Base-by-base conservation (phyloP, 192 early-diverging fungal genomes). In the Phlyctochytrium arcticum region DNA sequence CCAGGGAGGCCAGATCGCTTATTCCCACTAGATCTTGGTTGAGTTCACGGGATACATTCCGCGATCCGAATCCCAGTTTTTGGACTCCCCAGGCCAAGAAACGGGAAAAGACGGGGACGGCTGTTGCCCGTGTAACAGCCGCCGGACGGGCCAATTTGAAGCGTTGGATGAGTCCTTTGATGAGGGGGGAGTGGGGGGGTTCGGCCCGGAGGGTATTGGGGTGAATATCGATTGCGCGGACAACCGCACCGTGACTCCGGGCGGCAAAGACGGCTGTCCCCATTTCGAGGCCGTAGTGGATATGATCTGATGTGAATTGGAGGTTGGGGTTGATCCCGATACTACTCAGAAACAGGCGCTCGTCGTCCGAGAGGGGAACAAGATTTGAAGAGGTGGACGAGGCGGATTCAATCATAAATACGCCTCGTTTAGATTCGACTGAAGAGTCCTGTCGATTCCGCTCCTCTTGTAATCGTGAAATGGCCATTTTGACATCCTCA, bases 251-350 rank as follows among this genome's bases (percentile, higher is more conserved):
- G 42, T 47, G 39, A 9, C 19, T 23, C 36, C 31, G 29, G 27
- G 63, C 63, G 30, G 63, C 34, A 6, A 36, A 36, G 33, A 65
- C 36, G 8, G 63, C 63, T 42, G 33, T 54, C 6, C 54, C 63
- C 9, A 65, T 56, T 48, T 65, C 63, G 4, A 65, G 54, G 24
- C 63, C 63, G 29, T 65, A 65, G 21, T 54, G 54, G 36, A 54
- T 36, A 34, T 65, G 54, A 4, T 32, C 27, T 3, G 53, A 15
- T 7, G 51, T 39, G 19, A 65, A 26, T 21, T 65, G 63, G 21
- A 47, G 39, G 4, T 34, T 39, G 35, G 63, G 63, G 33, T 65
- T 54, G 12, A 65, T 39, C 21, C 46, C 63, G 10, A 65, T 33
- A 10, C 54, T 8, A 2, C 34, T 12, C 9, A 65, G 63, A 26